These are phyloP conservation scores for Boeremia lycopersici DNA, from an alignment of 2,329 filamentous ascomycete genomes.

Conservation along the genomic window DNA sequence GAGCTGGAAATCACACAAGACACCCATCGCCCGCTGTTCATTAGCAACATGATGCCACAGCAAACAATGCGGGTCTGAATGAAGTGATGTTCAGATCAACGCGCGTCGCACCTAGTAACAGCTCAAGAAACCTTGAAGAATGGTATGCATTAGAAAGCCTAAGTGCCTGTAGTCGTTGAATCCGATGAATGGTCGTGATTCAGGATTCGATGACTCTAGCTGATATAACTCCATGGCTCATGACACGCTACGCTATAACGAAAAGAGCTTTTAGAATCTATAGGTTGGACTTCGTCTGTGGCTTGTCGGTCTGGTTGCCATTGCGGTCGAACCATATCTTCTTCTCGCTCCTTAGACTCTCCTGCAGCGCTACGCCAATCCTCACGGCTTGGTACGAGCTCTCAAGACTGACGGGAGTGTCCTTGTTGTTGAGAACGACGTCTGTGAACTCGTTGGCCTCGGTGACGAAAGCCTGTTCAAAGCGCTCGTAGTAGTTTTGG, in stretches of 20 bases:
- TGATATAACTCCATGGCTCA: conserved; percentile 4
- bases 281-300: conserved; percentile 39
- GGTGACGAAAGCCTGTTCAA: conserved; percentile 66
- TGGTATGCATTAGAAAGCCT: not conserved
- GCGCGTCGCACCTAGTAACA: too few relatives aligned
- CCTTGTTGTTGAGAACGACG: conserved; percentile 61
- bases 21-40: too few relatives aligned
- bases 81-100: too few relatives aligned
- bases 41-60: too few relatives aligned
- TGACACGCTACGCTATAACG: not conserved
- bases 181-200: not conserved
- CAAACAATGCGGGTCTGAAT: too few relatives aligned
- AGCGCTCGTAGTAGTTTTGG: conserved; percentile 66
- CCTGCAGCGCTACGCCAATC: conserved; percentile 61
- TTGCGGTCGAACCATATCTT: conserved; percentile 62
- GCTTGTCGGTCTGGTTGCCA: conserved; percentile 54
- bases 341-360: conserved; percentile 51
- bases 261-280: conserved; percentile 27
- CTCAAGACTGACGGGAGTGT: conserved; percentile 61
- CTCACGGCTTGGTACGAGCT: conserved; percentile 65
- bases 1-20: too few relatives aligned
- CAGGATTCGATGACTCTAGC: not conserved
- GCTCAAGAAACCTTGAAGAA: not conserved
- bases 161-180: conserved; percentile 1
- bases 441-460: conserved; percentile 69